A percentile compares a stretch with the other conserved stretches of the same genome.
Evolutionary conservation across 768 basidiomycete genomes (phyloP).

Genomic region (Boletus rufocinnamomeus): DNA sequence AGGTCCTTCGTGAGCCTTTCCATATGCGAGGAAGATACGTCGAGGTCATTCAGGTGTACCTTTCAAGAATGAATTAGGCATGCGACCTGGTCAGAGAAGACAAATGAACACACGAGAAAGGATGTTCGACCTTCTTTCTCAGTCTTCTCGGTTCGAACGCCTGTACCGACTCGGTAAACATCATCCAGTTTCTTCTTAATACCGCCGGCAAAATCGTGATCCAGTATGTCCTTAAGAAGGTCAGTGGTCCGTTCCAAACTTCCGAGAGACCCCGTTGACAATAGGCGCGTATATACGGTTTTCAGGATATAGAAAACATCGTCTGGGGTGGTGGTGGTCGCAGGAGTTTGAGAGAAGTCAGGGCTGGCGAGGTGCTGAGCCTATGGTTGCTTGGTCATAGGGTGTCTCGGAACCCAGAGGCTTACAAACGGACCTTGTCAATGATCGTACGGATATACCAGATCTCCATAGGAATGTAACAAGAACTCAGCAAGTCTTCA

Average conservation of each 20-base stretch:
- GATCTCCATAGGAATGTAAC: conserved; percentile 86
- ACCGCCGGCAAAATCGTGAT: conserved; percentile 78
- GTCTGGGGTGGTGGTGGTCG: conserved; percentile 80
- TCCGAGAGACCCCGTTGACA: conserved; percentile 71
- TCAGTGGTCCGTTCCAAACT: conserved; percentile 61
- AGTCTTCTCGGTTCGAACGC: conserved; percentile 64
- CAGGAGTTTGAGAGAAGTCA: conserved; percentile 64
- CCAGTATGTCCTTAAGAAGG: conserved; percentile 72
- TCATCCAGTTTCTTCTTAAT: conserved; percentile 87
- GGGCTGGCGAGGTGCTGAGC: conserved; percentile 83
- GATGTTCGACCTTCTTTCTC: conserved; percentile 78
- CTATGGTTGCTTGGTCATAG: conserved; percentile 41
- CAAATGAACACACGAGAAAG: conserved; percentile 69
- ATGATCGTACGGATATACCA: conserved; percentile 90
- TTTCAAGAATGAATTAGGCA: conserved; percentile 33
- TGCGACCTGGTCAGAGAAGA: not conserved
- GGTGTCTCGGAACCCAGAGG: not conserved
- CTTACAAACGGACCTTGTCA: conserved; percentile 65
- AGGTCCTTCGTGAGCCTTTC: conserved; percentile 78
- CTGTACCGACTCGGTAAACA: conserved; percentile 65
- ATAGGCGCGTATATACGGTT: conserved; percentile 70
- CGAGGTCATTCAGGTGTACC: conserved; percentile 93
- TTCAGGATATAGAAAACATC: conserved; percentile 97
- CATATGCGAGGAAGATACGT: conserved; percentile 86
- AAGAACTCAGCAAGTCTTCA: conserved; percentile 64